A percentile compares a stretch with the other conserved stretches of the same genome.
Conservation (phyloP, 78 protist species). For the Guillardia theta region DNA sequence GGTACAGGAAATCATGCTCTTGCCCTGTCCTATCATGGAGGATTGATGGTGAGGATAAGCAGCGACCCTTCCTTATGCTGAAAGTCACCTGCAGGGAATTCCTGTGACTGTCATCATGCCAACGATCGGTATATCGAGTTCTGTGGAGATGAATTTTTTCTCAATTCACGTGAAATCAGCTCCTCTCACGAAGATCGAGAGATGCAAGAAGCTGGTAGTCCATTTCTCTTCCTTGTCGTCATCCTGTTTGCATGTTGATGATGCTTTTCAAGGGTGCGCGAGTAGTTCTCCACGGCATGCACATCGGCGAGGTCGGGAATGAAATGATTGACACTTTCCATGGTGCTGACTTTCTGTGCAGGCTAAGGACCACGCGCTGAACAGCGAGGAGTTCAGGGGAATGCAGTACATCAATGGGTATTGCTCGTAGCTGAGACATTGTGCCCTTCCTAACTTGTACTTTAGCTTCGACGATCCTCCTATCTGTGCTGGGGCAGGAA, state of each 20-base stretch:
- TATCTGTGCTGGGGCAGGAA: constrained; percentile 55
- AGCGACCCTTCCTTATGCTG: too few relatives aligned
- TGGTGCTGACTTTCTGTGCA: neutral
- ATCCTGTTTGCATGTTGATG: neutral
- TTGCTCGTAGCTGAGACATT: too few relatives aligned
- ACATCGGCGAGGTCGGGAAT: constrained; percentile 58
- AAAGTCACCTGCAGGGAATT: constrained; percentile 62
- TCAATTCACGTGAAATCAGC: neutral
- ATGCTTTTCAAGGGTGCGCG: constrained; percentile 57
- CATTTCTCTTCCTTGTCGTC: neutral
- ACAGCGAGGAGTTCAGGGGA: neutral
- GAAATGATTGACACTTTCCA: neutral
- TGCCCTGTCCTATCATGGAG: constrained; percentile 9
- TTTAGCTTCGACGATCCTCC: constrained; percentile 61
- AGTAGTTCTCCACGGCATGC: constrained; percentile 61
- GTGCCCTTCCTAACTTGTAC: too few relatives aligned
- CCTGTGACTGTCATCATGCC: constrained; percentile 81
- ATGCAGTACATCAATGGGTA: constrained; percentile 63
- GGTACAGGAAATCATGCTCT: neutral
- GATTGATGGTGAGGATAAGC: too few relatives aligned
- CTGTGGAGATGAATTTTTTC: too few relatives aligned
- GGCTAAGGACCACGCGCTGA: neutral
- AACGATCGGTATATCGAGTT: too few relatives aligned
- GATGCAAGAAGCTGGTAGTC: neutral
- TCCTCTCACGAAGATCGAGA: neutral